Conservation (phyloP, 1,284 basidiomycete species). For the Coniferiporia weirii region DNA sequence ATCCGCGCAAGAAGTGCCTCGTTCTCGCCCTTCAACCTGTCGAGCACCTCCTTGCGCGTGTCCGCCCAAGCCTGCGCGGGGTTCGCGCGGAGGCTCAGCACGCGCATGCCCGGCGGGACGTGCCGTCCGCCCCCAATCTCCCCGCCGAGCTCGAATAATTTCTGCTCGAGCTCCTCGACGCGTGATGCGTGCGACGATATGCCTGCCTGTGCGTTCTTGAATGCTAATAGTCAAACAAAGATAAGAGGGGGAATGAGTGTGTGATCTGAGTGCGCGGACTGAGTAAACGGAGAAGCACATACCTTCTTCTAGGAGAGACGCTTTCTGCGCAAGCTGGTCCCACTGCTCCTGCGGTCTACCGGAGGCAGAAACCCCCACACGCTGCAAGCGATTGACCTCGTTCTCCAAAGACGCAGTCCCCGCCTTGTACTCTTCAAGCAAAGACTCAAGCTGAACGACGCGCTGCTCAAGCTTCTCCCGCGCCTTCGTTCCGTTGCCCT, state of each 20-base stretch:
- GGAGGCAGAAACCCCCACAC: neutral
- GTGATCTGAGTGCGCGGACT: too few species aligned
- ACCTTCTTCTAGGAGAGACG: conserved; percentile 39
- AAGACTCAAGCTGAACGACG: conserved; percentile 51
- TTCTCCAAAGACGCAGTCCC: conserved; percentile 39
- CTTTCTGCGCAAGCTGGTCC: conserved; percentile 23
- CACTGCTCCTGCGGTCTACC: conserved; percentile 11
- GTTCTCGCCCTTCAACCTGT: conserved; percentile 72
- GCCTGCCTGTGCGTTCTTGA: conserved; percentile 26
- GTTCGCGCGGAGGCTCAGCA: conserved; percentile 68
- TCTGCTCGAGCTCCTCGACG: conserved; percentile 61
- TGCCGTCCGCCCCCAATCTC: conserved; percentile 76
- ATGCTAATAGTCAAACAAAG: conserved; percentile 29
- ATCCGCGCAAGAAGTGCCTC: conserved; percentile 57
- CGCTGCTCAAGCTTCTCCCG: conserved; percentile 28
- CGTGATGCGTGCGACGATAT: neutral
- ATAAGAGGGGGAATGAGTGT: neutral
- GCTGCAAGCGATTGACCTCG: conserved; percentile 35
- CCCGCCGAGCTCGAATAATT: conserved; percentile 67
- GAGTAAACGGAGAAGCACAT: conserved; percentile 13
- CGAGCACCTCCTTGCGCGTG: conserved; percentile 59
- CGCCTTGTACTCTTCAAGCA: conserved; percentile 51
- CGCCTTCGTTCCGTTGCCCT: conserved; percentile 19
- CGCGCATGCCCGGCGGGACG: conserved; percentile 63
- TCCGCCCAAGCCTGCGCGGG: conserved; percentile 73